phyloP scores from a whole-genome alignment of 108 stramenopile species.

The Cyclotella cryptica region DNA sequence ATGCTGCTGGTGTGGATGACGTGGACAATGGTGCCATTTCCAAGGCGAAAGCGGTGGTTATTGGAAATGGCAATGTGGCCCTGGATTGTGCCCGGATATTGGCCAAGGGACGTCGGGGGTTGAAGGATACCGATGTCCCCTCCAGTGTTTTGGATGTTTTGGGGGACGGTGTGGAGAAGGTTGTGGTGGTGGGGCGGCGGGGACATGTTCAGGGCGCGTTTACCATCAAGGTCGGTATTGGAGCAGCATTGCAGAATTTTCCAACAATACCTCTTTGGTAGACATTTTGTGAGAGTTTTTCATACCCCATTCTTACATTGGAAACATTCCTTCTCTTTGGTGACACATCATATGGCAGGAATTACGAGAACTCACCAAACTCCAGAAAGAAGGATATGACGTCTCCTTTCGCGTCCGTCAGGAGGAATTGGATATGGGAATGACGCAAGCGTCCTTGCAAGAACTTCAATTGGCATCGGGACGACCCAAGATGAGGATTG shows the following conservation, averaged over 20 bases:
- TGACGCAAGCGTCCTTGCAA: conserved; percentile 69
- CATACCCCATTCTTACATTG: no score
- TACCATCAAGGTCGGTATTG: conserved; percentile 93
- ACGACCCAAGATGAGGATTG: conserved; percentile 75
- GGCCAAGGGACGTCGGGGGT: conserved; percentile 77
- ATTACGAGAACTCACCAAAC: conserved; percentile 91
- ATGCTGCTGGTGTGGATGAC: no score
- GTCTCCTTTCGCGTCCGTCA: conserved; percentile 62
- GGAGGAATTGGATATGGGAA: conserved; percentile 89
- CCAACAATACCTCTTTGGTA: no score
- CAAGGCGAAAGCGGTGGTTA: conserved; percentile 70
- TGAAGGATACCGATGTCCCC: conserved; percentile 89
- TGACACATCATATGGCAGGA: conserved; percentile 55
- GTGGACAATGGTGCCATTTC: not conserved
- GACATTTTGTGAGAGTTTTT: no score
- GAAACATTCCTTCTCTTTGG: not conserved
- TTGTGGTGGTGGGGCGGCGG: conserved; percentile 93
- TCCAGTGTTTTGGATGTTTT: conserved; percentile 78
- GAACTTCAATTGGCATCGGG: conserved; percentile 63
- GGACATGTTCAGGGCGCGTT: conserved; percentile 98
- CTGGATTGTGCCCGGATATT: conserved; percentile 95
- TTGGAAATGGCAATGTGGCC: conserved; percentile 98
- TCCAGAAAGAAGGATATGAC: conserved; percentile 65
- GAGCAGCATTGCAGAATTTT: no score
- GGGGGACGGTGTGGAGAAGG: conserved; percentile 42